Evolutionary conservation across 352 stramenopile genomes (phyloP).

Genomic region (Pythium diclinum): DNA sequence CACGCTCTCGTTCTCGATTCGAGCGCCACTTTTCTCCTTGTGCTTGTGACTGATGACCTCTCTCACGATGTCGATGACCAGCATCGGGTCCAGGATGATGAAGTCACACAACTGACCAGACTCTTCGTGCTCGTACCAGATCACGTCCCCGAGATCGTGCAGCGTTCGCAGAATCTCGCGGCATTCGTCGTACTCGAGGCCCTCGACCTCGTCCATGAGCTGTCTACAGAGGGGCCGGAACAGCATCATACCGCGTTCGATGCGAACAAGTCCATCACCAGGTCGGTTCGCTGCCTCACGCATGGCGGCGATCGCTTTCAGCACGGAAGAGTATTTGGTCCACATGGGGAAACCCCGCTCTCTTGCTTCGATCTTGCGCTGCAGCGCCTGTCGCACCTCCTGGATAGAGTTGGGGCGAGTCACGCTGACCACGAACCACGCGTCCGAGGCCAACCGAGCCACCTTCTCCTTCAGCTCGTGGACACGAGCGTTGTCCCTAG

Average conservation of each 20-base stretch:
- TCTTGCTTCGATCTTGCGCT: too few relatives aligned
- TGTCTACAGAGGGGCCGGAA: neutral
- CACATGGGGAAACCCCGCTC: neutral
- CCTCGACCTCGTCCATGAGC: slow-evolving; percentile 10
- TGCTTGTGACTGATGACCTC: neutral
- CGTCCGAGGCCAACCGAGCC: too few relatives aligned
- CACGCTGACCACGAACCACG: too few relatives aligned
- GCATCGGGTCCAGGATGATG: slow-evolving; percentile 21
- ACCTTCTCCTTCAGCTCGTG: too few relatives aligned
- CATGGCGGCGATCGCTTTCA: neutral
- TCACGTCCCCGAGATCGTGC: slow-evolving; percentile 19
- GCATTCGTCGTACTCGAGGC: slow-evolving; percentile 9
- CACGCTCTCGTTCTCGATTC: neutral
- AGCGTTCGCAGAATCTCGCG: slow-evolving; percentile 9
- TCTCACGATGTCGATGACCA: slow-evolving; percentile 24
- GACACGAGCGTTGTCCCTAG: too few relatives aligned
- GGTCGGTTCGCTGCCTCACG: neutral
- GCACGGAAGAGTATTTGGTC: neutral
- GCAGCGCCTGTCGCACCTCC: too few relatives aligned
- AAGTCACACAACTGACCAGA: neutral
- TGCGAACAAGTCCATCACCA: neutral
- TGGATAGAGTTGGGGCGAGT: too few relatives aligned
- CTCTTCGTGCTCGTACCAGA: slow-evolving; percentile 22
- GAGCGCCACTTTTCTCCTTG: neutral
- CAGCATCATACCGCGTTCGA: slow-evolving; percentile 6